Base-by-base conservation (phyloP, 2,329 filamentous ascomycete genomes). In the Diplodia corticola region DNA sequence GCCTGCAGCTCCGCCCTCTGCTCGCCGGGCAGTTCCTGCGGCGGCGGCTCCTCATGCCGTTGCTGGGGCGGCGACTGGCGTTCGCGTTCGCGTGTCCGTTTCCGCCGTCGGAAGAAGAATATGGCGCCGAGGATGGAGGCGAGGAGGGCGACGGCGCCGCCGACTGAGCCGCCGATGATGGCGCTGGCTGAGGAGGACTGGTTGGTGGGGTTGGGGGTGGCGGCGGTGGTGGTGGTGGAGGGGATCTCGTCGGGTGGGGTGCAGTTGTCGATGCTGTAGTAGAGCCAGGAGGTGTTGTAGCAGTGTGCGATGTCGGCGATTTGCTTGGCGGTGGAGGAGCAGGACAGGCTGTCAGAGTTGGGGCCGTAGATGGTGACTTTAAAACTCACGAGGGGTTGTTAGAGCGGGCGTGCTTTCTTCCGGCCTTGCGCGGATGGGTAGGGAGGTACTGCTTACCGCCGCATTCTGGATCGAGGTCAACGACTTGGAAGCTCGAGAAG, bases 141-240 rank as follows among this genome's bases (percentile, higher is more conserved):
- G 6, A 53, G 10, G 1, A 9, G 12, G 10, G 24, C 24, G 28
- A 53, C 24, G 28, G 30, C 7, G 4, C 50, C 50, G 7, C 50
- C 50, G 1, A 53, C 28, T 3, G 20, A 17, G 12, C 50, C 50
- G 1, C 50, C 50, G 24, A 28, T 13, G 24, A 53, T 53, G 6
- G 50, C 50, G 12, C 50, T 24, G 24, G 20, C 7, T 15, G 50
- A 9, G 24, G 50, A 26, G 50, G 6, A 12, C 7, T n/a, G n/a
- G 24, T 10, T 7, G 24, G 7, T 30, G 50, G 50, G 12, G 13
- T 24, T 17, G 24, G 49, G 1, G 17, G 49, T 4, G 20, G 24
- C 4, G 50, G 50, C 20, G 26, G 17, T 33, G 50, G 76, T 17
- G 12, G 37, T 40, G 13, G 77, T 86, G 46, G 69, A 81, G 9